phyloP scores from a whole-genome alignment of 2,329 filamentous ascomycete genomes.

The Colletotrichum lini region DNA sequence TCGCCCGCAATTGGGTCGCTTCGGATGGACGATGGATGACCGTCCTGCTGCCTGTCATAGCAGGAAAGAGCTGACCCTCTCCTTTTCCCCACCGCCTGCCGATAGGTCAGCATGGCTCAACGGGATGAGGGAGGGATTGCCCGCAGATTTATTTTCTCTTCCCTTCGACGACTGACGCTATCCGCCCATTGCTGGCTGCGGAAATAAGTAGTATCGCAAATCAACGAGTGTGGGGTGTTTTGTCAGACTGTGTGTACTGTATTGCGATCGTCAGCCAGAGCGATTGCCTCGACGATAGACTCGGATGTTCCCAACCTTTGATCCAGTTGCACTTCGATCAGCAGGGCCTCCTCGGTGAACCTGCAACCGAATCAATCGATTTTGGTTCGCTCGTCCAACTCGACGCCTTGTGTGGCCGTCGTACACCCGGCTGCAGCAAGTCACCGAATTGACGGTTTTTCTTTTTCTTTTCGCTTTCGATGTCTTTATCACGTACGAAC shows the following conservation, averaged over 20 bases:
- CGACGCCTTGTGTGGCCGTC: not conserved
- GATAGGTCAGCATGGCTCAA: not conserved
- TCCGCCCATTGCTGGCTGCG: slow-evolving; percentile 3
- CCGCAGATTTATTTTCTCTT: not conserved
- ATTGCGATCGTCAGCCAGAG: no score
- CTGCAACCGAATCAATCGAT: not conserved
- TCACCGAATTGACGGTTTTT: not conserved
- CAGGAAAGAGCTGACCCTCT: slow-evolving; percentile 3
- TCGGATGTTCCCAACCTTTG: no score
- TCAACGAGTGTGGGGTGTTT: not conserved
- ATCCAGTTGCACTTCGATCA: not conserved
- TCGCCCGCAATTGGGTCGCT: no score
- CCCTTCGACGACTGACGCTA: not conserved
- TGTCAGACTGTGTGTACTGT: not conserved
- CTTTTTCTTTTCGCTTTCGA: no score
- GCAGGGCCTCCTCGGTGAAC: not conserved
- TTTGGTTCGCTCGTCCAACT: not conserved
- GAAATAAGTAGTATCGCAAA: not conserved
- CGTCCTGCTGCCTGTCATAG: slow-evolving; percentile 22
- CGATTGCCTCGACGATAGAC: no score
- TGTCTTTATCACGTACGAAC: not conserved
- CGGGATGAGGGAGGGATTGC: slow-evolving; percentile 2
- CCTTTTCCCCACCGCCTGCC: not conserved
- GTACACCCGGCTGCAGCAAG: slow-evolving; percentile 13
- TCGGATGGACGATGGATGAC: not conserved